A percentile compares a stretch with the other conserved stretches of the same genome.
phyloP scores from a whole-genome alignment of 2,329 filamentous ascomycete genomes.

The Davidsoniella eucalypti region DNA sequence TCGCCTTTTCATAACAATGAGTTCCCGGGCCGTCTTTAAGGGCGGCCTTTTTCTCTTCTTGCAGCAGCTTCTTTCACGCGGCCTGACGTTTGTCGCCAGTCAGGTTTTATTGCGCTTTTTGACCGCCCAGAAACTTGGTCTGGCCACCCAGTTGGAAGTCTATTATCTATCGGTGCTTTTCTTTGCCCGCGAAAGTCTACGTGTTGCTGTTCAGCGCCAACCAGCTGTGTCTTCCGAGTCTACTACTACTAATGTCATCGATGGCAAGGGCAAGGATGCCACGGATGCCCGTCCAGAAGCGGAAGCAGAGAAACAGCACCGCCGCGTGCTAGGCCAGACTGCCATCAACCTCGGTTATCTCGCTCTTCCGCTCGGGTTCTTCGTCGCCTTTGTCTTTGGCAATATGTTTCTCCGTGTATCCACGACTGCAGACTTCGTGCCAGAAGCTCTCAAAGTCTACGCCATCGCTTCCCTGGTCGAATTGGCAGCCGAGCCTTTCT shows the following conservation, averaged over 20 bases:
- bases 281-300: background rate
- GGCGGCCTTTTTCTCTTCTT: conserved; percentile 76
- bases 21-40: conserved; percentile 29
- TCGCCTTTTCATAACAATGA: background rate
- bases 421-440: conserved; percentile 41
- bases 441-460: conserved; percentile 35
- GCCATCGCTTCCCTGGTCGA: conserved; percentile 48
- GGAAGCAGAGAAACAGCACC: background rate
- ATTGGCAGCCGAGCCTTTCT: conserved; percentile 72
- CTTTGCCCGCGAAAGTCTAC: conserved; percentile 79
- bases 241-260: background rate
- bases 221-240: background rate
- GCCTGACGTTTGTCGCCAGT: conserved; percentile 80
- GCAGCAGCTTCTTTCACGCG: conserved; percentile 74
- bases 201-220: conserved; percentile 80
- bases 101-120: conserved; percentile 78
- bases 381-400: conserved; percentile 48
- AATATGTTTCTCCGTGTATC: conserved; percentile 45
- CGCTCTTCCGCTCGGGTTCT: conserved; percentile 49
- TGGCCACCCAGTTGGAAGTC: conserved; percentile 80
- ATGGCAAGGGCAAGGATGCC: background rate
- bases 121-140: conserved; percentile 67
- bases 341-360: conserved; percentile 82
- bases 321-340: conserved; percentile 42
- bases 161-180: conserved; percentile 89